Conservation (phyloP, 139 green algal species). For the Coelastrella sp. region DNA sequence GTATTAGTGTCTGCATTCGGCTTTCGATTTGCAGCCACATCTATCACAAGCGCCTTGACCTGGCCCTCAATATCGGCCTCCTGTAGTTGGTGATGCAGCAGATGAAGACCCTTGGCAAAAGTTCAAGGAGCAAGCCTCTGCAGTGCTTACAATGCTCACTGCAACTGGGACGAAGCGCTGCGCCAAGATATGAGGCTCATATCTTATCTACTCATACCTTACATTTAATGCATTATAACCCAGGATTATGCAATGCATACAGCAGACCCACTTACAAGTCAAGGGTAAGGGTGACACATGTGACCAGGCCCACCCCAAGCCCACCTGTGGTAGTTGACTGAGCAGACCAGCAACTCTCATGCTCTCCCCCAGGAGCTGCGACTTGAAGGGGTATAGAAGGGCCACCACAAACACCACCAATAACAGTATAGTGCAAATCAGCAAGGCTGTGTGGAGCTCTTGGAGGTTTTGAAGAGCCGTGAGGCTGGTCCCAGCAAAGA, state of each 20-base stretch:
- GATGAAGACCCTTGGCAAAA: background rate
- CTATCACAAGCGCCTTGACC: background rate
- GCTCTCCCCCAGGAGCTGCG: constrained; percentile 24
- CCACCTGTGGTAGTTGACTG: constrained; percentile 34
- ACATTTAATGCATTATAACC: too few species aligned
- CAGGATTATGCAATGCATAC: background rate
- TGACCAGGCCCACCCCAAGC: background rate
- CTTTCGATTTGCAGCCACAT: background rate
- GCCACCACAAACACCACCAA: background rate
- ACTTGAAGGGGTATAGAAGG: constrained; percentile 26
- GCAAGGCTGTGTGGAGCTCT: constrained; percentile 32
- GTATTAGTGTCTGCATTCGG: background rate
- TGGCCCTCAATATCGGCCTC: constrained; percentile 35
- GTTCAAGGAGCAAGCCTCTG: background rate
- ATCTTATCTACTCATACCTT: too few species aligned
- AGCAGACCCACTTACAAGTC: background rate
- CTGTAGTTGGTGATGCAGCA: too few species aligned
- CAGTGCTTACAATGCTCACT: background rate
- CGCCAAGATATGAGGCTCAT: too few species aligned
- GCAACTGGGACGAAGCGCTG: background rate
- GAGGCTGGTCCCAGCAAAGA: constrained; percentile 20
- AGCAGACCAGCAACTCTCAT: constrained; percentile 32
- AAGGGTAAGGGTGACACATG: background rate
- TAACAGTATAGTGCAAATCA: constrained; percentile 12
- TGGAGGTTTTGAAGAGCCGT: background rate